These are phyloP conservation scores for Berkeleyomyces basicola DNA, from an alignment of 2,329 filamentous ascomycete species.

Conservation along the genomic window DNA sequence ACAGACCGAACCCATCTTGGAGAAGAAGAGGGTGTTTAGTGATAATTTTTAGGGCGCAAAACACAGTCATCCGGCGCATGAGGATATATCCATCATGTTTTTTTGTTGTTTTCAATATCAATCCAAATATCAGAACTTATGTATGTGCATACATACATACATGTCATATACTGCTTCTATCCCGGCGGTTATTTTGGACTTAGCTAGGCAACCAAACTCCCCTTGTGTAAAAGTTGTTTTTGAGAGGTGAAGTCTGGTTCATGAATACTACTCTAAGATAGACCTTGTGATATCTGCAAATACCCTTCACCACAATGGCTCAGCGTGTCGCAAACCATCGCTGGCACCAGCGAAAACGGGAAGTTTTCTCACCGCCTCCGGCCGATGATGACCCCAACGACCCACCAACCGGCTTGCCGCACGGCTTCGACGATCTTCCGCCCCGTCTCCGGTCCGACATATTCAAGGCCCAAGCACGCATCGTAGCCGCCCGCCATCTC, in stretches of 20 bases:
- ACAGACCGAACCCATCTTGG: neutral
- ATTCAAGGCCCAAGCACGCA: neutral
- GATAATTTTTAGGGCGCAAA: neutral
- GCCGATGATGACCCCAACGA: neutral
- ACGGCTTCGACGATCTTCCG: slow-evolving; percentile 8
- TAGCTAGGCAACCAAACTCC: neutral
- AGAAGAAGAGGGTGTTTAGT: neutral
- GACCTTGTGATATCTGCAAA: neutral
- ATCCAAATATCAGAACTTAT: neutral
- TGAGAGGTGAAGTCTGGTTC: too few relatives aligned
- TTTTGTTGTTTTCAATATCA: neutral
- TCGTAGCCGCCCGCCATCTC: neutral
- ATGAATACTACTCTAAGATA: too few relatives aligned
- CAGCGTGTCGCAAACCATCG: neutral
- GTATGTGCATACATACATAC: neutral
- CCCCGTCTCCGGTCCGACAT: slow-evolving; percentile 2
- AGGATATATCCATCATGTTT: neutral
- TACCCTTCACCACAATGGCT: neutral
- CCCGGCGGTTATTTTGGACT: neutral
- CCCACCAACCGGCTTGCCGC: slow-evolving; percentile 6
- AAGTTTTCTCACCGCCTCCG: neutral
- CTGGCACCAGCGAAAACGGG: neutral
- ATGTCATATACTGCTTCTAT: neutral
- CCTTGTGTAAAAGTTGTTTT: neutral
- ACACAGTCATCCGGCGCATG: neutral